A percentile compares a stretch with the other conserved stretches of the same genome.
Evolutionary conservation across 805 yeast genomes (phyloP).

Genomic region (Saturnispora serradocipensis): DNA sequence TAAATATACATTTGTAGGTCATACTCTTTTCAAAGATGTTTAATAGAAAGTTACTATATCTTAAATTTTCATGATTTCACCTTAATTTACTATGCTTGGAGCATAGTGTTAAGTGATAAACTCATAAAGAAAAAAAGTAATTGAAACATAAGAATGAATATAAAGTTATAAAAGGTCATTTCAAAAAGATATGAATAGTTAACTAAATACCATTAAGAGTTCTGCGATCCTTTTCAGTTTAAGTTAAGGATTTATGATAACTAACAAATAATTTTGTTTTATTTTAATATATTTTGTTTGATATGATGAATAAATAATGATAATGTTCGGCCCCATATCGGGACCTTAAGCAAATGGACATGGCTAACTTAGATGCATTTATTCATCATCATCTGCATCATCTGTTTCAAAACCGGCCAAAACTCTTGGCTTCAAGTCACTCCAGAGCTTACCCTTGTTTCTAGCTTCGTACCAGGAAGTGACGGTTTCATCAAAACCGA

Average conservation of each 20-base stretch:
- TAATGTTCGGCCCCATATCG: background rate
- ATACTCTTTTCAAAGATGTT: background rate
- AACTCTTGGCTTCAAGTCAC: slow-evolving; percentile 53
- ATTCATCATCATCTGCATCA: slow-evolving; percentile 48
- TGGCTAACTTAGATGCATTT: slow-evolving; percentile 11
- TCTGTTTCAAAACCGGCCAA: slow-evolving; percentile 52
- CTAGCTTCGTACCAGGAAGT: slow-evolving; percentile 66
- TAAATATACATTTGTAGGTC: background rate
- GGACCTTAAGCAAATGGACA: background rate
- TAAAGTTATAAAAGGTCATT: background rate
- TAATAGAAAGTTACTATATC: background rate
- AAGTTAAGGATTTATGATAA: background rate
- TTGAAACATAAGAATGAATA: background rate
- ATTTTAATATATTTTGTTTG: background rate
- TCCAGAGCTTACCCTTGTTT: slow-evolving; percentile 83
- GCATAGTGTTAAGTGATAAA: background rate
- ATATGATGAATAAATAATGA: background rate
- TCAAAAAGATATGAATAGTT: background rate
- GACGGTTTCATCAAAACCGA: slow-evolving; percentile 56
- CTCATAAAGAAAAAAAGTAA: background rate
- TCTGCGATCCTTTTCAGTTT: background rate
- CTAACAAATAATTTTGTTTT: background rate
- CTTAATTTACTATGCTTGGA: background rate
- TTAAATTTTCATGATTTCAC: background rate
- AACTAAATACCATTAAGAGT: background rate